A percentile compares a stretch with the other conserved stretches of the same genome.
phyloP scores from a whole-genome alignment of 495 filamentous ascomycete species.

The Aspergillus hancockii region DNA sequence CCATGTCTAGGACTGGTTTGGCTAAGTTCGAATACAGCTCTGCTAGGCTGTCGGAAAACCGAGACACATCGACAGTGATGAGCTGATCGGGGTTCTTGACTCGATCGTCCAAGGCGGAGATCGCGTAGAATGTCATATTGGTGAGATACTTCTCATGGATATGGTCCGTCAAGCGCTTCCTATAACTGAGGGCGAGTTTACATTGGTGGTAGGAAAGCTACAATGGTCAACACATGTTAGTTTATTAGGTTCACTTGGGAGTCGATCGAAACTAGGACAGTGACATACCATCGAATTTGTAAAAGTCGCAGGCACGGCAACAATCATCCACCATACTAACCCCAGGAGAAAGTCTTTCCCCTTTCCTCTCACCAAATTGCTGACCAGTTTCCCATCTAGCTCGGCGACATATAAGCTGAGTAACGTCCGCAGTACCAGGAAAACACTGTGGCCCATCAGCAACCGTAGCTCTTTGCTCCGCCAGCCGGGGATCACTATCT shows the following conservation, averaged over 20 bases:
- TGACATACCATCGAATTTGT: slow-evolving; percentile 93
- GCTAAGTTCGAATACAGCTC: slow-evolving; percentile 98
- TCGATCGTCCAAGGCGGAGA: slow-evolving; percentile 91
- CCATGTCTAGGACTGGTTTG: slow-evolving; percentile 91
- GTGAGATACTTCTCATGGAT: slow-evolving; percentile 93
- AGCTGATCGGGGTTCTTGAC: slow-evolving; percentile 99
- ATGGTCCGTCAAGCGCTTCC: slow-evolving; percentile 85
- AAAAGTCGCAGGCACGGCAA: slow-evolving; percentile 96
- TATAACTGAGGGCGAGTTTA: slow-evolving; percentile 87
- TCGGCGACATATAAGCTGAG: slow-evolving; percentile 95
- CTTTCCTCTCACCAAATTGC: slow-evolving; percentile 84
- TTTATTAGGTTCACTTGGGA: neutral
- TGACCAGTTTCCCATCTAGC: slow-evolving; percentile 90
- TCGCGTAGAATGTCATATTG: slow-evolving; percentile 96
- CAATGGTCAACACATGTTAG: slow-evolving; percentile 6
- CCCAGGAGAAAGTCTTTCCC: slow-evolving; percentile 88
- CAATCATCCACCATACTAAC: slow-evolving; percentile 97
- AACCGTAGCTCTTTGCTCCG: slow-evolving; percentile 84
- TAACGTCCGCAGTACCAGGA: slow-evolving; percentile 83
- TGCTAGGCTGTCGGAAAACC: slow-evolving; percentile 92
- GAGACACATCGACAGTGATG: slow-evolving; percentile 92
- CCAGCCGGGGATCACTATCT: slow-evolving; percentile 88
- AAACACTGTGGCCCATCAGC: slow-evolving; percentile 82
- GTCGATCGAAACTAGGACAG: neutral
- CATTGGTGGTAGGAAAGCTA: slow-evolving; percentile 97